Percentiles rank a stretch among this genome's conserved stretches.
Evolutionary conservation across 768 basidiomycete species (phyloP).

Genomic region (Pleurotus cornucopiae): DNA sequence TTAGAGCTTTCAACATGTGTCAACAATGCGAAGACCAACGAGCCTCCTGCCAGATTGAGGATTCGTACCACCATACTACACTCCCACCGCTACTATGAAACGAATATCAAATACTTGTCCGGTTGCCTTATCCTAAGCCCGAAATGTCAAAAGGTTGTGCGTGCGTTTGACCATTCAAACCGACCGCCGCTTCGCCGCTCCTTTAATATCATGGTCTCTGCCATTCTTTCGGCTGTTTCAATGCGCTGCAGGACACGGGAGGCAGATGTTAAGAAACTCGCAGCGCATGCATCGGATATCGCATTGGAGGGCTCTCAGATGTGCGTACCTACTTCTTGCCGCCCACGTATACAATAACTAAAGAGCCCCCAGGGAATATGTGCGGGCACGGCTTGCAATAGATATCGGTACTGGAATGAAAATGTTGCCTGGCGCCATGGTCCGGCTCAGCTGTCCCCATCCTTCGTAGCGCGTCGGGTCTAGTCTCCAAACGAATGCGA

Average conservation of each 20-base stretch:
- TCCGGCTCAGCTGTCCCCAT: conserved; percentile 13
- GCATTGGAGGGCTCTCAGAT: conserved; percentile 34
- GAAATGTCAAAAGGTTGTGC: no score
- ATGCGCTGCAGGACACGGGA: conserved; percentile 27
- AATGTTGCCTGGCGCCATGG: conserved; percentile 44
- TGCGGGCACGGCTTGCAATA: conserved; percentile 33
- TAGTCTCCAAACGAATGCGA: no score
- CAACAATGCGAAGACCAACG: no score
- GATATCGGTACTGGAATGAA: conserved; percentile 41
- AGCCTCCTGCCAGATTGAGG: no score
- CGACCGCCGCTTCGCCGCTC: background rate
- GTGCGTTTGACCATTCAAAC: no score
- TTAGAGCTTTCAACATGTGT: no score
- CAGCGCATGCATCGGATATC: conserved; percentile 9
- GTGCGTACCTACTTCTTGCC: conserved; percentile 20
- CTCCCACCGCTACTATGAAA: no score
- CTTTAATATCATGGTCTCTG: background rate
- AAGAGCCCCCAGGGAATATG: conserved; percentile 26
- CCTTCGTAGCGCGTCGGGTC: background rate
- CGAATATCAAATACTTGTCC: no score
- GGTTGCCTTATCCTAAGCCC: no score
- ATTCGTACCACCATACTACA: no score
- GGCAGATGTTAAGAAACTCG: conserved; percentile 21
- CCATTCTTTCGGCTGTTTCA: conserved; percentile 16
- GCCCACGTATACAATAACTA: background rate